Conservation (phyloP, 1,139 yeast species). For the Diutina ranongensis region DNA sequence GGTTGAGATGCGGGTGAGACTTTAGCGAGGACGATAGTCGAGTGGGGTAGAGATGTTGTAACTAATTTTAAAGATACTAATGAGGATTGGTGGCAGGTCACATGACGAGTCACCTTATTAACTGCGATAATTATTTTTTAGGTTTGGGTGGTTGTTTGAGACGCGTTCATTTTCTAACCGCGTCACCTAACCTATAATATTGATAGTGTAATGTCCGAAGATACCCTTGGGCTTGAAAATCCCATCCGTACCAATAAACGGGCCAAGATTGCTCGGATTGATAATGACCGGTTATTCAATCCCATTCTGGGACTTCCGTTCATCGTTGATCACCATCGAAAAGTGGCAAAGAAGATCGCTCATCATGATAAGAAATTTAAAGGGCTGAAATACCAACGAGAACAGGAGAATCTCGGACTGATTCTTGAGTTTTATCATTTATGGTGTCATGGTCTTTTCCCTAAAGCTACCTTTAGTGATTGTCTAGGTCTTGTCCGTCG, state of each 20-base stretch:
- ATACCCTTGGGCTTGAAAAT: constrained; percentile 23
- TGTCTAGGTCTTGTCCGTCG: constrained; percentile 28
- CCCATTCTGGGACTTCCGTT: constrained; percentile 36
- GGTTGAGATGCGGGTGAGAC: too few species aligned
- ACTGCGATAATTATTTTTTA: too few species aligned
- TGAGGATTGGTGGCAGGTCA: too few species aligned
- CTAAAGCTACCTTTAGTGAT: constrained; percentile 67
- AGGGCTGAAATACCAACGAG: constrained; percentile 23
- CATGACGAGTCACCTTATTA: too few species aligned
- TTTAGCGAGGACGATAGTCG: too few species aligned
- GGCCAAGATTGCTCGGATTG: constrained; percentile 30
- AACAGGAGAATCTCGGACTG: constrained; percentile 28
- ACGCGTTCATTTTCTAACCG: too few species aligned
- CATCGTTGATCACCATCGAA: constrained; percentile 27
- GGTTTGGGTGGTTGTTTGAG: neutral
- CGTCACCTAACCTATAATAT: too few species aligned
- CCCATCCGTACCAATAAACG: constrained; percentile 21
- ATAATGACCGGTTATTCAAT: constrained; percentile 37
- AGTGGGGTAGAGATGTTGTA: too few species aligned
- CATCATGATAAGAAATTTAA: constrained; percentile 20
- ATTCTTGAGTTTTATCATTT: constrained; percentile 62
- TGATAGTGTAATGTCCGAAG: neutral
- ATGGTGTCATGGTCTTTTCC: constrained; percentile 77
- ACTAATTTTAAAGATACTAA: too few species aligned
- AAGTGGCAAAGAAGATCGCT: constrained; percentile 19